These are phyloP conservation scores for Zalaria obscura DNA, from an alignment of 2,329 filamentous ascomycete genomes.

Conservation along the genomic window DNA sequence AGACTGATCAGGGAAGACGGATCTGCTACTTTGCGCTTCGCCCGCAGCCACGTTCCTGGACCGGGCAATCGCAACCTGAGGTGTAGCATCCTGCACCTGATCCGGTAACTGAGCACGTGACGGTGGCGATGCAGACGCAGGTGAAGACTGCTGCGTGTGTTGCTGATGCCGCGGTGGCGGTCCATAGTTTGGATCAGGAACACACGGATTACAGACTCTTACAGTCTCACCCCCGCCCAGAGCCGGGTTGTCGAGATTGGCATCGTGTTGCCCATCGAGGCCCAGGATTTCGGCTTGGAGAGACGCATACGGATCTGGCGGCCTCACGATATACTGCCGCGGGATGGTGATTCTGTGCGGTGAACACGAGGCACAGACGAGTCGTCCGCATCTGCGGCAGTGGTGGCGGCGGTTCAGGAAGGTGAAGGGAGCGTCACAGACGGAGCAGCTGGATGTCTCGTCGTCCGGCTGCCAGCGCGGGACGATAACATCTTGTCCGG, in stretches of 20 bases:
- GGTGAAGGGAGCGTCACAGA: slow-evolving; percentile 66
- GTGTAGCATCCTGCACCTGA: background rate
- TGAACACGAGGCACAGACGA: slow-evolving; percentile 81
- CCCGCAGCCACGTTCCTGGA: background rate
- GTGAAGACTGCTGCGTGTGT: background rate
- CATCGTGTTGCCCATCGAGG: slow-evolving; percentile 20
- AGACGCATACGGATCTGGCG: slow-evolving; percentile 33
- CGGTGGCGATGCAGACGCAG: slow-evolving; percentile 2
- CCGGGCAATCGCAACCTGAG: background rate
- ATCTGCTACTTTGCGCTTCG: background rate
- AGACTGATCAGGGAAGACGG: background rate
- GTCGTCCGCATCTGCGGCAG: slow-evolving; percentile 86
- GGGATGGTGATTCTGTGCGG: slow-evolving; percentile 93
- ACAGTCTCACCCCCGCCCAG: slow-evolving; percentile 54
- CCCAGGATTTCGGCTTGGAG: slow-evolving; percentile 20
- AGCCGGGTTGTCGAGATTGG: slow-evolving; percentile 26
- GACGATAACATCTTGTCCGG: slow-evolving; percentile 26
- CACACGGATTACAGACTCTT: slow-evolving; percentile 58
- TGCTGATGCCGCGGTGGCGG: slow-evolving; percentile 6
- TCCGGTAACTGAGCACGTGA: background rate
- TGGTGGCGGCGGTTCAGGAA: slow-evolving; percentile 86
- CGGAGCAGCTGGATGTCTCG: slow-evolving; percentile 71
- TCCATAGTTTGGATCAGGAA: slow-evolving; percentile 40
- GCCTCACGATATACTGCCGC: slow-evolving; percentile 79
- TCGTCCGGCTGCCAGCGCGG: slow-evolving; percentile 78